Conservation (phyloP, 2,329 filamentous ascomycete species). For the Colletotrichum orchidophilum region DNA sequence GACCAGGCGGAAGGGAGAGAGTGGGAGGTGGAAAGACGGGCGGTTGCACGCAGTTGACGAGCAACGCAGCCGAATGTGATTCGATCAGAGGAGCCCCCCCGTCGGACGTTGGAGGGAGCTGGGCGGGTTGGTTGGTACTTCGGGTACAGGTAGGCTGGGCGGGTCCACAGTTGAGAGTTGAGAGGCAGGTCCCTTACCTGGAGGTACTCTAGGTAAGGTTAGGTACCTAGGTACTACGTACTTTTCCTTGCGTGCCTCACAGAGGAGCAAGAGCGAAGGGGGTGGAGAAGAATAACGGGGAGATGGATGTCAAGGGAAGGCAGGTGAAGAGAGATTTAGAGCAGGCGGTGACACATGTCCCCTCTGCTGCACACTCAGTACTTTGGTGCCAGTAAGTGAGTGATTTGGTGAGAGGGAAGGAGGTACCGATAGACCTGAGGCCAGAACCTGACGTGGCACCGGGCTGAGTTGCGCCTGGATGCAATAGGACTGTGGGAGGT, state of each 20-base stretch:
- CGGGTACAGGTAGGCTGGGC: not conserved
- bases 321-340: not conserved
- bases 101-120: slow-evolving; percentile 4
- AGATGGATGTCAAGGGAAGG: not conserved
- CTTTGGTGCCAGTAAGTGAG: not conserved
- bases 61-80: slow-evolving; percentile 27
- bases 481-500: not conserved
- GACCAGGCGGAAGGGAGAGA: not conserved
- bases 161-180: not conserved
- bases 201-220: not conserved
- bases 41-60: slow-evolving; percentile 22
- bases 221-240: too few species aligned
- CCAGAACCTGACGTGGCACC: slow-evolving; percentile 33
- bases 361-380: not conserved
- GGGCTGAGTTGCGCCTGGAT: slow-evolving; percentile 10
- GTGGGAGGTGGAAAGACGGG: slow-evolving; percentile 14
- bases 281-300: not conserved
- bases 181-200: not conserved
- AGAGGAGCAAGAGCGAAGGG: not conserved
- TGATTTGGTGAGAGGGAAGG: not conserved
- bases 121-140: slow-evolving; percentile 7
- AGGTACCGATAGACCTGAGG: slow-evolving; percentile 2
- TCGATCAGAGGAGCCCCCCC: slow-evolving; percentile 16
- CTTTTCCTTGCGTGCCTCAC: not conserved
- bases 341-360: slow-evolving; percentile 2